Percentiles rank a stretch among this genome's conserved stretches.
Conservation (phyloP, 1,284 basidiomycete species). For the Leccinum huronense region DNA sequence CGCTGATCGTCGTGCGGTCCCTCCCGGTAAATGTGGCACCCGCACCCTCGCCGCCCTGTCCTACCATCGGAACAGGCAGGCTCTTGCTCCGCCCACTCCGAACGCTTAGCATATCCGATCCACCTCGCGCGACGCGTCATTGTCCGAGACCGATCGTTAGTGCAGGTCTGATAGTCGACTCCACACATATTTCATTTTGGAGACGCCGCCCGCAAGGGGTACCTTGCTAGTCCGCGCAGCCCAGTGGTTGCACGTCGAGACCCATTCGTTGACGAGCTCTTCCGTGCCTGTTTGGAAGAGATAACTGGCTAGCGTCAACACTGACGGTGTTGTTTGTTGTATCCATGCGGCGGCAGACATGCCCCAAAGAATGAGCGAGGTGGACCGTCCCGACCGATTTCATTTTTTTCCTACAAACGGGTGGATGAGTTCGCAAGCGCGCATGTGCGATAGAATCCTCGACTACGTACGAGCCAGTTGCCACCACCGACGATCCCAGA, state of each 20-base stretch:
- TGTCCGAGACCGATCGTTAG: conserved; percentile 57
- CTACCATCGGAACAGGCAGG: conserved; percentile 60
- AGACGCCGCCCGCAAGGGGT: conserved; percentile 91
- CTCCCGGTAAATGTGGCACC: conserved; percentile 59
- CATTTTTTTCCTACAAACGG: conserved; percentile 73
- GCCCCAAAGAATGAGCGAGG: conserved; percentile 86
- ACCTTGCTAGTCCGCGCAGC: conserved; percentile 92
- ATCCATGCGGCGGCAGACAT: conserved; percentile 90
- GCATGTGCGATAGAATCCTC: background rate
- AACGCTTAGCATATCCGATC: conserved; percentile 67
- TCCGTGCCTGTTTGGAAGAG: conserved; percentile 99
- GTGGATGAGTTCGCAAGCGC: conserved; percentile 1
- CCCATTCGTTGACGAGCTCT: conserved; percentile 97
- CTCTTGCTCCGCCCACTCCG: conserved; percentile 65
- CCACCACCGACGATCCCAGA: conserved; percentile 82
- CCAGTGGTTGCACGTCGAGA: conserved; percentile 99
- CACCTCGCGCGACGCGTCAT: conserved; percentile 48
- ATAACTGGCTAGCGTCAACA: conserved; percentile 75
- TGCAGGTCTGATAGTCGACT: conserved; percentile 68
- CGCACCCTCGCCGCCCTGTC: conserved; percentile 64
- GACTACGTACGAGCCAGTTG: conserved; percentile 85
- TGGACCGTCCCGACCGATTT: conserved; percentile 76
- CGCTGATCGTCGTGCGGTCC: conserved; percentile 83
- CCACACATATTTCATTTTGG: conserved; percentile 99
- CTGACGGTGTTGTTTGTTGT: conserved; percentile 72